Evolutionary conservation across 164 flowering plant species (phyloP), one percentile per base, ranked within the genome.

Genomic region (Magnolia officinalis): DNA sequence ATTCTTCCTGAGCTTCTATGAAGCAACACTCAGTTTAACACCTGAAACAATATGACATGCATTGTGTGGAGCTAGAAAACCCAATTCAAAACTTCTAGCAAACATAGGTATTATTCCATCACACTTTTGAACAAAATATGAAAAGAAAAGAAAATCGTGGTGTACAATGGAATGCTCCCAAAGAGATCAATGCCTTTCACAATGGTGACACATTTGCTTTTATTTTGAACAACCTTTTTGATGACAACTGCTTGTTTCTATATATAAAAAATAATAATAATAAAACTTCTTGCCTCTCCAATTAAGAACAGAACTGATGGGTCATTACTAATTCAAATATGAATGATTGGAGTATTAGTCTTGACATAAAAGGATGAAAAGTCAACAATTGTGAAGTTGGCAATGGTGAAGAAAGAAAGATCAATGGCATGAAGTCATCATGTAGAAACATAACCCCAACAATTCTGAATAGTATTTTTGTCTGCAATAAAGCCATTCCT

Each of bases 1-100:
- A 94, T 86, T 94, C 92, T 94, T 96, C 67, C 99, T 98, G 77
- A 94, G 93, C 82, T 94, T 96, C 87, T 94, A 94, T 74, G 99
- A 94, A 68, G 98, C 99, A 79, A 94, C 98, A 85, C 89, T 89
- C n/a, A 96, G 92, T 81, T 95, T 95, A 76, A 93, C 83, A 77
- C 99, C 99, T 93, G 86, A 79, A 82, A 82, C 31, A 31, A 69
- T 11, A 64, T 64, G 24, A 65, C 9, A 64, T 50, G 63, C 14
- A 74, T 31, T 50, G 68, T 24, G 75, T 26, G n/a, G 45, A 31
- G 67, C 52, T 13, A 63, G 20, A 61, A 51, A 72, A 10, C 5
- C 8, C 71, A 52, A 64, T 70, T 29, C 24, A 74, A 13, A 65
- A 61, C 7, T 31, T 29, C 14, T 13, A 67, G 20, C n/a, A 63